Percentiles rank a stretch among this genome's conserved stretches.
Conservation (phyloP, 2,329 filamentous ascomycete genomes). For the Monosporascus sp. region DNA sequence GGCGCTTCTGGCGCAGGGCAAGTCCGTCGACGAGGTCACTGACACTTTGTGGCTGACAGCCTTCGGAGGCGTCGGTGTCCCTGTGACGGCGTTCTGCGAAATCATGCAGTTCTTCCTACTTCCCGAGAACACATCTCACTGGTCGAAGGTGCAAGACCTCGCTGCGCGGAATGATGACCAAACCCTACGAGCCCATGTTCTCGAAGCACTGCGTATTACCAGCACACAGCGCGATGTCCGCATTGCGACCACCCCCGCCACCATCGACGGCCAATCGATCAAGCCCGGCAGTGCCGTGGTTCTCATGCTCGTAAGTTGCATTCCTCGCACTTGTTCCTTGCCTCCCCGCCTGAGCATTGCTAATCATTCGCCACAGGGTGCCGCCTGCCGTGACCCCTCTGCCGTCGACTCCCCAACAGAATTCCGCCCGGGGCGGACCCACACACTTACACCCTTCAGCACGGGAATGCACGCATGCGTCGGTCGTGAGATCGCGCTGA, state of each 20-base stretch:
- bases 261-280: constrained; percentile 33
- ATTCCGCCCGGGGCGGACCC: constrained; percentile 37
- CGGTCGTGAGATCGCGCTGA: constrained; percentile 34
- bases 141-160: constrained; percentile 36
- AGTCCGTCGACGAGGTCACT: constrained; percentile 27
- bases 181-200: constrained; percentile 31
- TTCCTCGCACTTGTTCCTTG: neutral
- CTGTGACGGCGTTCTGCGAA: constrained; percentile 38
- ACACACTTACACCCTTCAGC: constrained; percentile 38
- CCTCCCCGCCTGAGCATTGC: neutral
- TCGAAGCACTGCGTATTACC: constrained; percentile 36
- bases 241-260: constrained; percentile 26
- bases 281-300: constrained; percentile 36
- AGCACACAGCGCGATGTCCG: constrained; percentile 34
- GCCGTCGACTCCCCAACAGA: constrained; percentile 31
- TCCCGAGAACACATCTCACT: constrained; percentile 34
- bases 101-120: constrained; percentile 37
- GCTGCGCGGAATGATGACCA: constrained; percentile 30
- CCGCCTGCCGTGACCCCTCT: constrained; percentile 32
- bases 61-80: constrained; percentile 35
- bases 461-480: constrained; percentile 43
- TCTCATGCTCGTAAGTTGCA: constrained; percentile 32
- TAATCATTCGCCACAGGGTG: constrained; percentile 25
- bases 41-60: constrained; percentile 34
- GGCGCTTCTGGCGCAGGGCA: constrained; percentile 29